These are phyloP conservation scores for Silene uniflora DNA, from an alignment of 148 eudicot genomes.

Conservation along the genomic window DNA sequence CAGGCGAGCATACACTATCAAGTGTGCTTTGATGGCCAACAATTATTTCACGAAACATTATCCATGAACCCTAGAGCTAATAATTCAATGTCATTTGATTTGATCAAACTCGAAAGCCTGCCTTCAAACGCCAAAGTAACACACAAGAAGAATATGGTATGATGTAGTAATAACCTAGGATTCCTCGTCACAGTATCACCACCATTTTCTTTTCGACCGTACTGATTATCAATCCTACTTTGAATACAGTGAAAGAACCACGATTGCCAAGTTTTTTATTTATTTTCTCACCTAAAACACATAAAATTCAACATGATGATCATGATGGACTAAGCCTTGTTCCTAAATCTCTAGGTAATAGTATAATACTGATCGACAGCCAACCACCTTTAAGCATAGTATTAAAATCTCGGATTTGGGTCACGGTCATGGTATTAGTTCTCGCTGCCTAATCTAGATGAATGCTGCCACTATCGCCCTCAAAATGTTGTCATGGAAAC, in stretches of 20 bases:
- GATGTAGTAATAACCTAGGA: neutral
- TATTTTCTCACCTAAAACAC: neutral
- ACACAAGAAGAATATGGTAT: neutral
- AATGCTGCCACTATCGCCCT: no score
- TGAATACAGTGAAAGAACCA: neutral
- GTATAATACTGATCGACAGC: no score
- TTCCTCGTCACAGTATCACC: neutral
- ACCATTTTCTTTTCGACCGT: no score
- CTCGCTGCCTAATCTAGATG: no score
- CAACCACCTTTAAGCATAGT: no score
- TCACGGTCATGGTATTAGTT: no score
- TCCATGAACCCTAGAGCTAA: neutral
- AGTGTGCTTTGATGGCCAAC: neutral
- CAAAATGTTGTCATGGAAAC: no score
- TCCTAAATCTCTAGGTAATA: no score
- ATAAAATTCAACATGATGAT: neutral
- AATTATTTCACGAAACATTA: neutral
- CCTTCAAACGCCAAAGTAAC: neutral
- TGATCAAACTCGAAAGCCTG: neutral
- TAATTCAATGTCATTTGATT: neutral
- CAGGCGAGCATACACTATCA: neutral
- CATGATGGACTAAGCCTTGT: neutral
- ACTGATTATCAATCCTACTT: neutral
- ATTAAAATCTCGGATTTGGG: no score
- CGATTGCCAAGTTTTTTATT: neutral